Evolutionary conservation across 305 asterid species (phyloP), one percentile per base, ranked within the genome.

Genomic region (Solanum aculeatissimum): DNA sequence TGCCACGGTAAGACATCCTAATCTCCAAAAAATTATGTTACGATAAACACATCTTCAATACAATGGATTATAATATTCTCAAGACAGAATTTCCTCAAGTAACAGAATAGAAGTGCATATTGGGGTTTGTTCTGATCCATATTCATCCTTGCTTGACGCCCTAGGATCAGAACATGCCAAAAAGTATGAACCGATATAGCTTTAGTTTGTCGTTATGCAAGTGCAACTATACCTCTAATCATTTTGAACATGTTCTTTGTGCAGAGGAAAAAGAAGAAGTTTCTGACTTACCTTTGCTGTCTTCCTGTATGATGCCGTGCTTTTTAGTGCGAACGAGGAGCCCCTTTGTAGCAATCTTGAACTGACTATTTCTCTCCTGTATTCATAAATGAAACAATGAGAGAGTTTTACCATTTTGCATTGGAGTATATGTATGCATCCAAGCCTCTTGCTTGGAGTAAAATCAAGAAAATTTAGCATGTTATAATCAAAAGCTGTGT

Each of bases 141-240:
- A 86, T 87, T 86, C 88, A 7, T 88, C 88, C 82, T 86, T 89
- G 89, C 85, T 90, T 80, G 79, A 84, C 78, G 66, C 91, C 87
- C 85, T 84, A 85, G 92, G 86, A 87, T 89, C 87, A 71, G 57
- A 14, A 85, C 87, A 79, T 54, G 85, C 85, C 62, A 42, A 77
- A 77, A 65, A 80, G 77, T 80, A 71, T 80, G 43, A 4, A 79
- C 49, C 35, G 10, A 45, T 9, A 11, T 4, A 35, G 63, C 75
- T 53, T 21, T 32, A 23, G 29, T 32, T 85, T 74, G 75, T 57
- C n/a, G 84, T 16, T 70, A 82, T 16, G 29, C 14, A 43, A 29
- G 25, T 35, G 54, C 62, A 70, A 53, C 21, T 10, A 13, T 13
- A 66, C 60, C 78, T 49, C 66, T 81, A 43, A 51, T 47, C 58